A percentile compares a stretch with the other conserved stretches of the same genome.
phyloP scores from a whole-genome alignment of 2,329 filamentous ascomycete genomes.

The Atkinsonella texensis region DNA sequence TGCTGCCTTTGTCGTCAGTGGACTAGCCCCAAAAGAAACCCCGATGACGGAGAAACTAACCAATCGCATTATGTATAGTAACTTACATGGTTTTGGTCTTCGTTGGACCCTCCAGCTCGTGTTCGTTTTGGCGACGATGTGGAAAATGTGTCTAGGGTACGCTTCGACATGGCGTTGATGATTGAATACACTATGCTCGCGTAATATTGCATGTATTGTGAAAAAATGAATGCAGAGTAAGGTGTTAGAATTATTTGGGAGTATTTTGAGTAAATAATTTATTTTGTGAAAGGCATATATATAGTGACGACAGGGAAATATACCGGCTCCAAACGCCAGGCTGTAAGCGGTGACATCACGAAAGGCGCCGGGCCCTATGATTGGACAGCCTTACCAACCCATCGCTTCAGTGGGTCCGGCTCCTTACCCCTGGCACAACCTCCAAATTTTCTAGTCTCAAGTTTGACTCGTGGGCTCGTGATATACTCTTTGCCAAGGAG shows the following conservation, averaged over 20 bases:
- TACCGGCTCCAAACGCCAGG: too few species aligned
- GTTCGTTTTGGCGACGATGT: slow-evolving; percentile 14
- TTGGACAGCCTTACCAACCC: background rate
- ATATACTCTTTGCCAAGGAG: background rate
- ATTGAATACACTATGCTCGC: background rate
- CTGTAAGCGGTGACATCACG: slow-evolving; percentile 4
- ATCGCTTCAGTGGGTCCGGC: background rate
- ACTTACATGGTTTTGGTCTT: slow-evolving; percentile 2
- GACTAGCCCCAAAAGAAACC: background rate
- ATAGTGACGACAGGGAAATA: too few species aligned
- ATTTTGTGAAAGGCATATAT: background rate
- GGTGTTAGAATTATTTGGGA: too few species aligned
- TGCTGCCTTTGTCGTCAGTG: background rate
- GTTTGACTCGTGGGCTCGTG: too few species aligned
- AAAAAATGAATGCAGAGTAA: background rate
- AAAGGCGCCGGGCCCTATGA: background rate
- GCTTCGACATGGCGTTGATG: slow-evolving; percentile 16
- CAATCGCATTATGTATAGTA: background rate
- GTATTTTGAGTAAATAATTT: too few species aligned
- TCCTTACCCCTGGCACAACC: background rate
- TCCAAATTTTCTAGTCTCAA: background rate
- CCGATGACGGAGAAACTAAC: background rate
- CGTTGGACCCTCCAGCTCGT: background rate
- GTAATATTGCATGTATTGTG: background rate
- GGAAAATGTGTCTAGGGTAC: slow-evolving; percentile 62